Base-by-base conservation (phyloP, 129 eudicot species). In the Dittrichia graveolens region DNA sequence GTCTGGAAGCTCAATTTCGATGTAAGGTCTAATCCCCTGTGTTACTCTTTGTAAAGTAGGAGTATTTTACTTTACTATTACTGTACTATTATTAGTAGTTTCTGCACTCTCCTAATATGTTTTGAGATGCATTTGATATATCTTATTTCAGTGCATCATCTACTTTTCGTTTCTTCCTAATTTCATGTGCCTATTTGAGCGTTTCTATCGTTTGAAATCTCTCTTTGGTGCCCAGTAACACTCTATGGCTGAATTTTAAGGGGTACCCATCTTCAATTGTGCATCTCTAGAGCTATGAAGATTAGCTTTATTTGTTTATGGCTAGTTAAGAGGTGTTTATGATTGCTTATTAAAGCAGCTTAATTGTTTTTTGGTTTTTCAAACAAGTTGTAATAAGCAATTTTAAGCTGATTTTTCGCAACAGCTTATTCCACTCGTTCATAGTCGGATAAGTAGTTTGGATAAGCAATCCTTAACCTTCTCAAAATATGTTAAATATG, bases 1-100 rank as follows among this genome's bases (percentile, higher is more conserved):
- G 24, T 42, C 43, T 60, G 86, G 85, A 46, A 48, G 60, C n/a
- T 76, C 81, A 53, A 13, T 77, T 55, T 74, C 81, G 0, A 61
- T 78, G 82, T 86, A 81, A 82, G 81, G 18, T 31, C 52, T 34
- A 35, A 44, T 61, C 44, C 11, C 15, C 31, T 66, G 49, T 61
- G 6, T 14, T 61, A 24, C 40, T 57, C 10, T 46, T 50, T 71
- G 71, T 44, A 65, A 72, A 57, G 60, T 52, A 24, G 31, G 31
- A 24, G 55, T 4, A 35, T 35, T 50, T 48, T 24, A 15, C 13
- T 70, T 69, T 60, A 58, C 43, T 67, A 12, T 43, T 46, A 59
- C 52, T 67, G 50, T 40, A 31, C n/a, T 15, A 8, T 45, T 14
- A 2, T 49, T 66, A 14, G 34, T 67, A 14, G 42, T 56, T 66